These are phyloP conservation scores for Plenodomus tracheiphilus DNA, from an alignment of 2,329 filamentous ascomycete genomes.

Conservation along the genomic window DNA sequence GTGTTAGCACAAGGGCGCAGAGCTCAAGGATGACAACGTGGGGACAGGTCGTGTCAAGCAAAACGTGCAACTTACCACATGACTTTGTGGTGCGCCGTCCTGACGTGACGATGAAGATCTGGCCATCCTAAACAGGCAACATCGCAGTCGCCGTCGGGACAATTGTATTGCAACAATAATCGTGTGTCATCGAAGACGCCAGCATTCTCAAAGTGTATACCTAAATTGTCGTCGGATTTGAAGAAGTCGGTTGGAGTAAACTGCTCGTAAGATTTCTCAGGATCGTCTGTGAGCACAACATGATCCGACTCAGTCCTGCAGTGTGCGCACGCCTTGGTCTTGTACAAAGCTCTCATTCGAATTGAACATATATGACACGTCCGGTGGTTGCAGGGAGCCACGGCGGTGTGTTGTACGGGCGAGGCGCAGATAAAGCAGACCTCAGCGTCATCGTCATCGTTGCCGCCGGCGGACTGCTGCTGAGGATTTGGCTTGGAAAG, in stretches of 20 bases:
- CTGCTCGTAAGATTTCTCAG: conserved; percentile 81
- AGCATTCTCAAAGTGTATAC: conserved; percentile 85
- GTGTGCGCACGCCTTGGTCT: conserved; percentile 95
- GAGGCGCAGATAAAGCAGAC: conserved; percentile 98
- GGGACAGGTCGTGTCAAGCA: neutral
- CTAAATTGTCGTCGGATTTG: conserved; percentile 79
- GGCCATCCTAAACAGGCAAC: conserved; percentile 82
- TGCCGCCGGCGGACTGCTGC: conserved; percentile 5
- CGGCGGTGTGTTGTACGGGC: conserved; percentile 80
- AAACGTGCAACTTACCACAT: conserved; percentile 64
- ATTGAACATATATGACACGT: conserved; percentile 96
- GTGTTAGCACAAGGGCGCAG: conserved; percentile 14
- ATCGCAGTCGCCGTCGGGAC: conserved; percentile 82
- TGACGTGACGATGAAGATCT: conserved; percentile 80
- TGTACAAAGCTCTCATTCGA: conserved; percentile 89
- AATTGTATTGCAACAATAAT: conserved; percentile 89
- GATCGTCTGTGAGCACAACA: conserved; percentile 90
- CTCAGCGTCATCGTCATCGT: conserved; percentile 59
- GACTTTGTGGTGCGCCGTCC: conserved; percentile 77
- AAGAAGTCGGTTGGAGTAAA: conserved; percentile 74
- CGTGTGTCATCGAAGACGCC: conserved; percentile 92
- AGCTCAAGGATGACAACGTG: too few species aligned
- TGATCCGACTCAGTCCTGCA: conserved; percentile 79
- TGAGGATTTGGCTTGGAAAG: conserved; percentile 6
- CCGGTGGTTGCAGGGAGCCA: conserved; percentile 92